phyloP scores from a whole-genome alignment of 2,329 filamentous ascomycete genomes.

The Trichoderma sp. region DNA sequence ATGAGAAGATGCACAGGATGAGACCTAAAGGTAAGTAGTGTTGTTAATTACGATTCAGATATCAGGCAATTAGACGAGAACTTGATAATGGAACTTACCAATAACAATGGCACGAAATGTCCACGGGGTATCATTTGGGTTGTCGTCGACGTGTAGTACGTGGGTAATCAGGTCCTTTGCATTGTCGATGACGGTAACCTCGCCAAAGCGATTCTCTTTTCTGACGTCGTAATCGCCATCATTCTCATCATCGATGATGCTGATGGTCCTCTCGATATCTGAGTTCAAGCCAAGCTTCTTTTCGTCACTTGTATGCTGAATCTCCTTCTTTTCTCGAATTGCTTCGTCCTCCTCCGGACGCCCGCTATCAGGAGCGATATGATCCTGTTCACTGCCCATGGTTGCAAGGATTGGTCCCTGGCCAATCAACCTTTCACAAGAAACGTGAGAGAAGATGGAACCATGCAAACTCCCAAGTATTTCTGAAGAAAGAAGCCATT shows the following conservation, averaged over 20 bases:
- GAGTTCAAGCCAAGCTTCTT: not conserved
- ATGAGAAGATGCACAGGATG: not conserved
- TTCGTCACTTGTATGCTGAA: not conserved
- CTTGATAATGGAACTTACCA: not conserved
- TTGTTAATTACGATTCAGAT: too few species aligned
- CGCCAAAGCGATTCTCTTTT: not conserved
- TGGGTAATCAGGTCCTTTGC: not conserved
- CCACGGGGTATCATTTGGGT: not conserved
- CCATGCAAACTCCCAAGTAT: not conserved
- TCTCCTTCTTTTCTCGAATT: not conserved
- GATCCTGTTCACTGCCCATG: not conserved
- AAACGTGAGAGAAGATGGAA: not conserved
- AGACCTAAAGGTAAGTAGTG: accelerated
- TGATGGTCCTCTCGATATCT: not conserved
- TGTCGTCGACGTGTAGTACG: not conserved
- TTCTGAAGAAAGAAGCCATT: not conserved
- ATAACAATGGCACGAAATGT: not conserved
- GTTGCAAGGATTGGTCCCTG: not conserved
- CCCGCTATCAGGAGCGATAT: not conserved
- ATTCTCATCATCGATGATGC: not conserved
- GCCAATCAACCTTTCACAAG: not conserved
- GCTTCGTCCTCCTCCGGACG: not conserved
- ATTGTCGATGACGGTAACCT: not conserved
- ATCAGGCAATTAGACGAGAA: too few species aligned
- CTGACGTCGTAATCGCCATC: not conserved